Evolutionary conservation across 179 eudicot genomes (phyloP), one percentile per base, ranked within the genome.

Genomic region (Beta macrorhiza): DNA sequence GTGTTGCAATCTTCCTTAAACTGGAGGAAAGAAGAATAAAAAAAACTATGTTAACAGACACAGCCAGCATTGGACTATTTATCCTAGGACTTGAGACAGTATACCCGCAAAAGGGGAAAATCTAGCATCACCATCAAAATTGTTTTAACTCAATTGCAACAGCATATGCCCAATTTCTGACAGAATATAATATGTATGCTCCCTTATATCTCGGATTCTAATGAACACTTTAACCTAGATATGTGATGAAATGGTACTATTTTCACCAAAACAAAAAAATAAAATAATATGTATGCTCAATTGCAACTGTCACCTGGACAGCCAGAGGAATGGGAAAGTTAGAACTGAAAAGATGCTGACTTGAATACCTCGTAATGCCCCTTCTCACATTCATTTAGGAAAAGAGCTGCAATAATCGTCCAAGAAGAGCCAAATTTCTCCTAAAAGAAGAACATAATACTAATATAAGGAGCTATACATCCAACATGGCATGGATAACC

Each of bases 1-100:
- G 99, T 94, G 84, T 94, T 92, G 90, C 96, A 92, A 64, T 96
- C 98, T 78, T 92, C 96, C 90, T 90, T 92, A 84, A 94, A 94
- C 99, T 96, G 90, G 89, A 81, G 80, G 16, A 11, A 29, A 32
- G 37, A 32, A 62, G 52, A 20, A 20, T 16, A 82, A n/a, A 11
- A 29, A 62, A 8, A 20, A 20, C 22, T 63, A 22, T 63, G 68
- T 52, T 65, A 78, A 62, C 57, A 73, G 62, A 15, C 78, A 58
- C 45, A 75, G 58, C 22, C 64, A 64, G 67, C 67, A 63, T 65
- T 53, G 64, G 37, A 52, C 29, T 5, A 1, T 49, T 44, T 44
- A 58, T 72, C 6, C 70, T 16, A 5, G 71, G 44, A 72, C 76
- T 57, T n/a, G 67, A 56, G 19, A 32, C 70, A 9, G n/a, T 62